Conservation (phyloP, 352 stramenopile species). For the Phytophthora pistaciae region DNA sequence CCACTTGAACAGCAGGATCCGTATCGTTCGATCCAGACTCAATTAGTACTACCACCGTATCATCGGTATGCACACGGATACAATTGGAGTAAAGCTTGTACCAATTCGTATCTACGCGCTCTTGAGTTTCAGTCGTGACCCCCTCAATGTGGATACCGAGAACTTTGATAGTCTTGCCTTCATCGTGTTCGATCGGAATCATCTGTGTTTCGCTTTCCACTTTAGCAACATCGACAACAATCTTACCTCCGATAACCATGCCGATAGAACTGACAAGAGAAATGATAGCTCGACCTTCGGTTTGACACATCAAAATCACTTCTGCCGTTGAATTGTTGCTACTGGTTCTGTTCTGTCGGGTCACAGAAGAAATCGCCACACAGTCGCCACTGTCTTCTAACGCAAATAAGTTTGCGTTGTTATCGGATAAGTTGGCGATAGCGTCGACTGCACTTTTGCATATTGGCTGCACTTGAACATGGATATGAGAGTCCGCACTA, state of each 20-base stretch:
- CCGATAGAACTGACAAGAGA: slow-evolving; percentile 23
- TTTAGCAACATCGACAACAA: slow-evolving; percentile 19
- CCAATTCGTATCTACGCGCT: slow-evolving; percentile 21
- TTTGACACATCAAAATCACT: slow-evolving; percentile 3
- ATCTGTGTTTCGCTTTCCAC: neutral
- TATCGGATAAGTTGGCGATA: neutral
- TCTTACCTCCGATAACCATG: slow-evolving; percentile 12
- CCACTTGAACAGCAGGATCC: slow-evolving; percentile 24
- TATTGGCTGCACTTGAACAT: slow-evolving; percentile 19
- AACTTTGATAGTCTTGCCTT: slow-evolving; percentile 10
- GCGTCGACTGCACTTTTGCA: slow-evolving; percentile 13
- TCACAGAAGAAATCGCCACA: slow-evolving; percentile 22
- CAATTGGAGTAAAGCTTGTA: slow-evolving; percentile 22
- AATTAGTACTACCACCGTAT: slow-evolving; percentile 22
- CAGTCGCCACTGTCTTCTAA: neutral
- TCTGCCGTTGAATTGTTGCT: slow-evolving; percentile 5
- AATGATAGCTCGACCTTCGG: slow-evolving; percentile 1
- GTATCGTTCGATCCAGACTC: slow-evolving; percentile 16
- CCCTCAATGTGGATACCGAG: slow-evolving; percentile 25
- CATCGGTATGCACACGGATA: slow-evolving; percentile 22
- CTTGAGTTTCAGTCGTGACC: slow-evolving; percentile 8
- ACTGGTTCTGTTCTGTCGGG: neutral
- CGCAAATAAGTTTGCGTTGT: slow-evolving; percentile 10
- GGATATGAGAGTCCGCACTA: slow-evolving; percentile 9
- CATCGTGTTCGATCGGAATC: neutral